These are phyloP conservation scores for Echinosophora koreensis DNA, from an alignment of 306 rosid genomes.

Conservation along the genomic window DNA sequence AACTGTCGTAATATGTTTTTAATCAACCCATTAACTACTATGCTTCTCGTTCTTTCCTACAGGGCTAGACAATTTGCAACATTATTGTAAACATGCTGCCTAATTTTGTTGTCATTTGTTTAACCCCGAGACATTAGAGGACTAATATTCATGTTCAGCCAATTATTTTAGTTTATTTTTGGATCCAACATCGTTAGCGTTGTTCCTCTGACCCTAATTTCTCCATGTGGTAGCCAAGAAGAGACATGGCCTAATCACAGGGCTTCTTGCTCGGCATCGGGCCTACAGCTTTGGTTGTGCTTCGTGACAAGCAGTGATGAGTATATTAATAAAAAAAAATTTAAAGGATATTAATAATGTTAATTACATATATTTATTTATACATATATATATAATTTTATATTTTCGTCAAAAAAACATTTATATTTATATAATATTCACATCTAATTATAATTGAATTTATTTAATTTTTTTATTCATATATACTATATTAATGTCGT, in stretches of 20 bases:
- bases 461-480: no score
- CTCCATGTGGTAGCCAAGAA: constrained; percentile 53
- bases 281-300: constrained; percentile 64
- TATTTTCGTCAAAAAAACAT: no score
- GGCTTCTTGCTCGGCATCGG: constrained; percentile 57
- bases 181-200: constrained; percentile 40
- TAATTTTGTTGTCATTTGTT: constrained; percentile 47
- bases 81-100: constrained; percentile 64
- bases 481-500: no score
- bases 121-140: constrained; percentile 27
- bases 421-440: no score
- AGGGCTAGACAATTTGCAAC: constrained; percentile 51
- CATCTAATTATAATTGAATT: no score
- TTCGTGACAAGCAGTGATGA: constrained; percentile 47
- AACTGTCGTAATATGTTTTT: constrained; percentile 56
- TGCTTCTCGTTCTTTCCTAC: constrained; percentile 51
- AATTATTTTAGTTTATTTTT: constrained; percentile 31
- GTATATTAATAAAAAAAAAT: background rate
- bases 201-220: constrained; percentile 39
- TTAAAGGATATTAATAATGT: background rate
- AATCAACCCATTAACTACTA: constrained; percentile 42
- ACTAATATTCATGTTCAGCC: constrained; percentile 8
- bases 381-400: no score
- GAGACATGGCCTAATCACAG: constrained; percentile 57
- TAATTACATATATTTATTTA: no score